phyloP scores from a whole-genome alignment of 306 rosid species.

The Ammopiptanthus mongolicus region DNA sequence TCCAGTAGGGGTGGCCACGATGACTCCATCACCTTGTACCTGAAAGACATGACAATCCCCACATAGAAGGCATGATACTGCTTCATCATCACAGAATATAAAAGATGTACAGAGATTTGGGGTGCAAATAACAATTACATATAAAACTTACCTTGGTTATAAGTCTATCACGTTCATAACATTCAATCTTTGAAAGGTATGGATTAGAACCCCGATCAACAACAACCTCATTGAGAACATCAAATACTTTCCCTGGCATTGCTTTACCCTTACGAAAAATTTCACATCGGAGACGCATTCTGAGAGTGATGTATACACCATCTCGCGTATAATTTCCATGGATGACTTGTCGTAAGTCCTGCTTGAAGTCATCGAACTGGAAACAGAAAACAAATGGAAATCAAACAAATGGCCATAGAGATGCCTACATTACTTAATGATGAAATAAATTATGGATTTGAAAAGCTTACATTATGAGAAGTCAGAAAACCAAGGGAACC shows the following conservation, averaged over 20 bases:
- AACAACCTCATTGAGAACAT: constrained; percentile 85
- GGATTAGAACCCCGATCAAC: constrained; percentile 99
- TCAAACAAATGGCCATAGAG: constrained; percentile 18
- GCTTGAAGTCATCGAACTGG: constrained; percentile 71
- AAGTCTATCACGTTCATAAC: constrained; percentile 88
- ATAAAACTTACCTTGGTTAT: constrained; percentile 79
- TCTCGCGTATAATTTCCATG: constrained; percentile 77
- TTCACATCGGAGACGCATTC: constrained; percentile 96
- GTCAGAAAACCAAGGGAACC: constrained; percentile 98
- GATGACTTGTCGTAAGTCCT: constrained; percentile 75
- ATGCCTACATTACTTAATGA: constrained; percentile 2
- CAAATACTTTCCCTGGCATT: constrained; percentile 87
- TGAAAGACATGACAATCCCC: constrained; percentile 25
- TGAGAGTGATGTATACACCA: constrained; percentile 94
- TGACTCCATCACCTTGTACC: constrained; percentile 99
- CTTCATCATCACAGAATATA: constrained; percentile 14
- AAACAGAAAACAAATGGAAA: constrained; percentile 30
- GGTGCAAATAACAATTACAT: constrained; percentile 9
- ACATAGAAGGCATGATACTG: constrained; percentile 13
- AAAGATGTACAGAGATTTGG: not conserved
- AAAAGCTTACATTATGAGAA: constrained; percentile 71
- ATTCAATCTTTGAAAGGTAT: constrained; percentile 93
- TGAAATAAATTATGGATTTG: constrained; percentile 20
- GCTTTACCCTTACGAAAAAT: constrained; percentile 88
- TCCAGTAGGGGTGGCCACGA: constrained; percentile 97